These are phyloP conservation scores for Meyerozyma carpophila DNA, from an alignment of 1,139 yeast species.

Conservation along the genomic window DNA sequence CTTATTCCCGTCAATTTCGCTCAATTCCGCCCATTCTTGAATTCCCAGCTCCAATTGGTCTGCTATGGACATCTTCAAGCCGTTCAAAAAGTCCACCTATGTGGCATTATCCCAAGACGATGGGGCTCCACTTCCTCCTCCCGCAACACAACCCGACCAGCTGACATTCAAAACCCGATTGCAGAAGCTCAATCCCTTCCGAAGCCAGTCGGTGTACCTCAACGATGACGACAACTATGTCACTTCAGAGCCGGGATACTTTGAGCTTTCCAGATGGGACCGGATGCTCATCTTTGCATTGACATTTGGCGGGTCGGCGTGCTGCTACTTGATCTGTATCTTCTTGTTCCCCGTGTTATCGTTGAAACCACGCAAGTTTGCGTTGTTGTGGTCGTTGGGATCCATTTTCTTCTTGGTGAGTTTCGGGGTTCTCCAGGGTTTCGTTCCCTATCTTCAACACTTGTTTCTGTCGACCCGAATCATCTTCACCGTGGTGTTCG, in stretches of 20 bases:
- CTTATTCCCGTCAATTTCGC: too few relatives aligned
- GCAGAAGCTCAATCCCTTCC: constrained; percentile 37
- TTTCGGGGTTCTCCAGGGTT: constrained; percentile 56
- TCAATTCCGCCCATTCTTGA: too few relatives aligned
- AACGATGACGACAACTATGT: constrained; percentile 42
- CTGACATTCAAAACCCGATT: constrained; percentile 23
- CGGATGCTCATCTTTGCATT: constrained; percentile 52
- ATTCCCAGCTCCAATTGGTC: neutral
- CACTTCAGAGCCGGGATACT: constrained; percentile 40
- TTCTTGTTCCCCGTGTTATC: constrained; percentile 52
- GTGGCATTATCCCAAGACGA: constrained; percentile 25
- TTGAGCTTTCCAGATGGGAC: constrained; percentile 54
- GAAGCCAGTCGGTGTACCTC: constrained; percentile 30
- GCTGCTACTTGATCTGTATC: constrained; percentile 52
- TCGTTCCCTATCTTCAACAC: constrained; percentile 41
- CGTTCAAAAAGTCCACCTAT: constrained; percentile 1
- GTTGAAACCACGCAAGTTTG: constrained; percentile 54
- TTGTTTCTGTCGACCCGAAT: constrained; percentile 47
- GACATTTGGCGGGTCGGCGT: constrained; percentile 48
- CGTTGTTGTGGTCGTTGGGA: constrained; percentile 57
- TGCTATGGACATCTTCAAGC: neutral
- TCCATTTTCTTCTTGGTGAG: constrained; percentile 52
- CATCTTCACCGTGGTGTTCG: constrained; percentile 45
- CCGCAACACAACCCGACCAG: constrained; percentile 26
- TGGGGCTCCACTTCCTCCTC: constrained; percentile 37